Conservation (phyloP, 2,329 filamentous ascomycete genomes). For the Coniochaeta sp. region DNA sequence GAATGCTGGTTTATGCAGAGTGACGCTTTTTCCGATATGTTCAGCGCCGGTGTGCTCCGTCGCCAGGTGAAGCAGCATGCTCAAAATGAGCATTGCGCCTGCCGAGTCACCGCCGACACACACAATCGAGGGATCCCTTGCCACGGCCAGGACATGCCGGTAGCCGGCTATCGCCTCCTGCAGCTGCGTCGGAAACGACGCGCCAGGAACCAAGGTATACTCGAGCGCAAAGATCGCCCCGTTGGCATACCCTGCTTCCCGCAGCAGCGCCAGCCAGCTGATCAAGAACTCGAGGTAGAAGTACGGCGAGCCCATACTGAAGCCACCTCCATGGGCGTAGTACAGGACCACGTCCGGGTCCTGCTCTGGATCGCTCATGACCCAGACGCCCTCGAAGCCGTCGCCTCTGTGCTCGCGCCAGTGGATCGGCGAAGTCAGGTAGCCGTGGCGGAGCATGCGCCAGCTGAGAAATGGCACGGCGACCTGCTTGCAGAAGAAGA, state of each 20-base stretch:
- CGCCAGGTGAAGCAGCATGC: constrained; percentile 62
- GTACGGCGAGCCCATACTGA: constrained; percentile 72
- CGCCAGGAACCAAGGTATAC: constrained; percentile 72
- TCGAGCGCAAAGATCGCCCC: constrained; percentile 75
- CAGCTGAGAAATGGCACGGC: constrained; percentile 68
- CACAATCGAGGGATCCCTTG: constrained; percentile 51
- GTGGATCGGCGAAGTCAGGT: constrained; percentile 51
- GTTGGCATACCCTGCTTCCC: constrained; percentile 59
- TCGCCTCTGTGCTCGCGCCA: constrained; percentile 51
- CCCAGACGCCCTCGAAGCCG: constrained; percentile 60
- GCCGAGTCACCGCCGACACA: constrained; percentile 75
- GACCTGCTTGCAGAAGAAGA: constrained; percentile 72
- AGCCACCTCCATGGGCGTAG: constrained; percentile 78
- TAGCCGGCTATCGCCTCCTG: constrained; percentile 65
- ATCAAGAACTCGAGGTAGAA: constrained; percentile 84
- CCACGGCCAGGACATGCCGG: constrained; percentile 56
- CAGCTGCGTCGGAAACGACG: constrained; percentile 65
- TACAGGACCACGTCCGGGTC: constrained; percentile 73
- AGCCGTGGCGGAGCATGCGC: constrained; percentile 67
- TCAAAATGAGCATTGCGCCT: constrained; percentile 66
- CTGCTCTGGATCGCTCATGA: constrained; percentile 50
- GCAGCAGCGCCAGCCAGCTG: constrained; percentile 60
- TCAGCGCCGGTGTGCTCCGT: constrained; percentile 24
- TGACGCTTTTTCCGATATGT: constrained; percentile 4
- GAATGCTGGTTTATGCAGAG: constrained; percentile 26